Evolutionary conservation across 257 asterid genomes (phyloP), one percentile per base, ranked within the genome.

Genomic region (Mitragyna speciosa): DNA sequence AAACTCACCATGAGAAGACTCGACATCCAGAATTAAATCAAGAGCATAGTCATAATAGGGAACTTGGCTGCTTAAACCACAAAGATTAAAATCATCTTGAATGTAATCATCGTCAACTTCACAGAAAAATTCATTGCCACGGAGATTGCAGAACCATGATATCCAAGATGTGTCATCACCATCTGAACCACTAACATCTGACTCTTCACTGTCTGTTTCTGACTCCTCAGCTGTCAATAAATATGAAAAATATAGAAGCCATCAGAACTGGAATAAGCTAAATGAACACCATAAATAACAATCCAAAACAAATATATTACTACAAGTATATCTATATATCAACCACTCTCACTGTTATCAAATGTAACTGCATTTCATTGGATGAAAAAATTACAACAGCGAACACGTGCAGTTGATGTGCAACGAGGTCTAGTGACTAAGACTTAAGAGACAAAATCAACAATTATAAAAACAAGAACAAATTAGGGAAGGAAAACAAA

Each of bases 141-240:
- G 90, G 49, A 89, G 85, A 75, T 83, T 85, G 86, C 93, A 88
- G 70, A 87, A 89, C 91, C 93, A 88, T 59, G 90, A 80, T 56
- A 89, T 88, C 93, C 91, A 89, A 82, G 88, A 89, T 36, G 89
- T 83, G 81, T 89, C 92, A 16, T 87, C 91, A 69, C 86, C 93
- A 72, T 89, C 90, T 39, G 88, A 89, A 49, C 93, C 92, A 79
- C 89, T 87, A 69, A 86, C 87, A 83, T 87, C 89, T 54, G 93
- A 89, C 61, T 85, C 91, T 79, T 89, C 90, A 10, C 90, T 89
- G 85, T 86, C 91, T 22, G 93, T 88, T 81, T 88, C 93, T 8
- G 93, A 89, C 82, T 77, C 89, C 78, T 86, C 92, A 36, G 83
- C 82, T 83, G 89, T 48, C 70, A 80, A 73, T 73, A 36, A 76